Conservation (phyloP, 257 asterid species). For the Catharanthus roseus region DNA sequence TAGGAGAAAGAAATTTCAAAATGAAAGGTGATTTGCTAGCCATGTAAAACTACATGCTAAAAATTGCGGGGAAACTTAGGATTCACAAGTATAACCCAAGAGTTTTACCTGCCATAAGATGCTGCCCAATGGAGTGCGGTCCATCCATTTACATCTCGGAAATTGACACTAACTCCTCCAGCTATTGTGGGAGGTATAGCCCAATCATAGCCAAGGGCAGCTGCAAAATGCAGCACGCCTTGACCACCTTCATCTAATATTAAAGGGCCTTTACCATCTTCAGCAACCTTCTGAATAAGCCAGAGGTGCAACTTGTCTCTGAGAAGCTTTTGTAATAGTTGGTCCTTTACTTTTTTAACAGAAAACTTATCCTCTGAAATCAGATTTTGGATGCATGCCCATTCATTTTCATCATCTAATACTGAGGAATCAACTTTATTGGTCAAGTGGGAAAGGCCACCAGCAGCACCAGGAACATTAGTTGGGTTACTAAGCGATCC, state of each 20-base stretch:
- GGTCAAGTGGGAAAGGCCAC: constrained; percentile 38
- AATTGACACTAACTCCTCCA: constrained; percentile 75
- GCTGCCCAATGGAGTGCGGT: constrained; percentile 99
- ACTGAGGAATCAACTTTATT: constrained; percentile 51
- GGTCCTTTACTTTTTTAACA: constrained; percentile 54
- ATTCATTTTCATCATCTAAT: constrained; percentile 52
- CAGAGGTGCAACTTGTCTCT: constrained; percentile 67
- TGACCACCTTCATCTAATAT: constrained; percentile 73
- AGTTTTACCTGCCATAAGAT: constrained; percentile 64
- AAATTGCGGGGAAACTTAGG: neutral
- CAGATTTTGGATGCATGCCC: constrained; percentile 55
- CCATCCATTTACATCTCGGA: constrained; percentile 89
- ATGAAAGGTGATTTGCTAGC: neutral
- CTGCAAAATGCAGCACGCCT: constrained; percentile 87
- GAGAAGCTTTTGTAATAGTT: constrained; percentile 54
- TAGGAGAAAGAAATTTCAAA: neutral
- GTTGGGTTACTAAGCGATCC: constrained; percentile 35
- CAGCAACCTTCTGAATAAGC: constrained; percentile 71
- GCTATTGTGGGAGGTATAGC: constrained; percentile 69
- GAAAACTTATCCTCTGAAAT: constrained; percentile 45
- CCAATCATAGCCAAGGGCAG: constrained; percentile 89
- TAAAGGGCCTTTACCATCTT: constrained; percentile 76
- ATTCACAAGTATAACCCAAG: neutral
- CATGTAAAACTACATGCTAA: neutral
- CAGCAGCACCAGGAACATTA: constrained; percentile 25